phyloP scores from a whole-genome alignment of 495 filamentous ascomycete genomes.

The Penicillium pulvis region DNA sequence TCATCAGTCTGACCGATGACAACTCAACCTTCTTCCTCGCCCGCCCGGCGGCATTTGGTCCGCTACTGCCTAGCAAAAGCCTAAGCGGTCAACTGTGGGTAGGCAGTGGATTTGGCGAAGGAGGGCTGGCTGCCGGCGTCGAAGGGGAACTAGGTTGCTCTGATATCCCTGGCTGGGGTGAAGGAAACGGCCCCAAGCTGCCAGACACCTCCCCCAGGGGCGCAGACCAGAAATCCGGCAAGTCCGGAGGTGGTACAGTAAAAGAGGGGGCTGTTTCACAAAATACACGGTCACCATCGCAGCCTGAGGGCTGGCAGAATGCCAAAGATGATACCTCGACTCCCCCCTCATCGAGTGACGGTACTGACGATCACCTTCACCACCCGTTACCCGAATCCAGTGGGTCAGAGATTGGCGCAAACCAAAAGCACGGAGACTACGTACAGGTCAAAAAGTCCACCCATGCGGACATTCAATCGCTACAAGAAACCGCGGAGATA shows the following conservation, averaged over 20 bases:
- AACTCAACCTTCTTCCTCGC: slow-evolving; percentile 96
- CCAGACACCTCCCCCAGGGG: slow-evolving; percentile 28
- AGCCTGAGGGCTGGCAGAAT: slow-evolving; percentile 28
- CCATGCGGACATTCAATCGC: slow-evolving; percentile 92
- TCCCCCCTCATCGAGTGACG: slow-evolving; percentile 61
- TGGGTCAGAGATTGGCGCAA: slow-evolving; percentile 26
- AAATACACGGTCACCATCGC: slow-evolving; percentile 29
- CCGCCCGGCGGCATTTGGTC: slow-evolving; percentile 90
- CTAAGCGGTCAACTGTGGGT: slow-evolving; percentile 87
- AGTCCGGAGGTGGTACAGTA: slow-evolving; percentile 28
- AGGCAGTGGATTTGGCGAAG: slow-evolving; percentile 84
- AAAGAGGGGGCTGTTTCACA: slow-evolving; percentile 25
- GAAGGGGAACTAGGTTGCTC: slow-evolving; percentile 96
- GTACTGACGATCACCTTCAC: slow-evolving; percentile 90
- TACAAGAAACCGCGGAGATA: slow-evolving; percentile 95
- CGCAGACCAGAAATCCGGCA: slow-evolving; percentile 33
- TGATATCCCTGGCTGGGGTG: slow-evolving; percentile 92
- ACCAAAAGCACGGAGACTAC: slow-evolving; percentile 44
- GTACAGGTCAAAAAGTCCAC: slow-evolving; percentile 47
- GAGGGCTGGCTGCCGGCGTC: slow-evolving; percentile 53
- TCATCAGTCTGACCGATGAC: slow-evolving; percentile 95
- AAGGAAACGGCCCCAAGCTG: slow-evolving; percentile 43
- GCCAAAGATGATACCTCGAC: slow-evolving; percentile 18
- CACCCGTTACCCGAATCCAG: slow-evolving; percentile 58
- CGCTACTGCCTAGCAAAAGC: slow-evolving; percentile 70